Evolutionary conservation across 2,329 filamentous ascomycete species (phyloP).

Genomic region (Tolypocladium sp.): DNA sequence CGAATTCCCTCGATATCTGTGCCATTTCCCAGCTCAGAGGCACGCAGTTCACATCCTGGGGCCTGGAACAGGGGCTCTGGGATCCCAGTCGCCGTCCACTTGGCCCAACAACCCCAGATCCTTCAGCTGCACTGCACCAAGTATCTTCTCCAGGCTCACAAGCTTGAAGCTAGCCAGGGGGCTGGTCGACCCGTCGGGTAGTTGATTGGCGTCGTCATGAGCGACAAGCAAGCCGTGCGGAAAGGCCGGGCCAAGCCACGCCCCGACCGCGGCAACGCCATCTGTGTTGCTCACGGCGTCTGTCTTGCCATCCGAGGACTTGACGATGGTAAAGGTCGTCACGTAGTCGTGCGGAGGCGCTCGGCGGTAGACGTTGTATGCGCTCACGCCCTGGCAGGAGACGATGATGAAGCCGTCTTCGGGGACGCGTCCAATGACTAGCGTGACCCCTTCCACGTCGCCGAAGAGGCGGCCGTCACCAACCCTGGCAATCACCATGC

Average conservation of each 20-base stretch:
- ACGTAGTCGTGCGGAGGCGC: background rate
- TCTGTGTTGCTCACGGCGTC: background rate
- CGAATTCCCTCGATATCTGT: too few relatives aligned
- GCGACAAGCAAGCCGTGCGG: background rate
- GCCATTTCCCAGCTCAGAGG: too few relatives aligned
- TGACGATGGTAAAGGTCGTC: background rate
- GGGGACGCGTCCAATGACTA: background rate
- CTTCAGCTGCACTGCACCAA: background rate
- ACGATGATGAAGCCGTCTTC: background rate
- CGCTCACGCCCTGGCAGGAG: background rate
- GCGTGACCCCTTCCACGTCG: too few relatives aligned
- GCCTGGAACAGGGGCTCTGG: background rate
- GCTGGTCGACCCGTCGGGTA: background rate
- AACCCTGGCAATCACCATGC: too few relatives aligned
- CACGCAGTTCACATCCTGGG: too few relatives aligned
- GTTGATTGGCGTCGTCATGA: background rate
- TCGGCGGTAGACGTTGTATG: background rate
- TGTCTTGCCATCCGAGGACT: background rate
- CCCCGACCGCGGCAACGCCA: background rate
- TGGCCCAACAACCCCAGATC: background rate
- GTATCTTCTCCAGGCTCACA: background rate
- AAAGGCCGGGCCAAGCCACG: background rate
- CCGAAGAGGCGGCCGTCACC: background rate
- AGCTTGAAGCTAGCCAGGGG: background rate
- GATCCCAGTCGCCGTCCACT: background rate